phyloP scores from a whole-genome alignment of 1,139 yeast genomes.

The Eremothecium gossypii region DNA sequence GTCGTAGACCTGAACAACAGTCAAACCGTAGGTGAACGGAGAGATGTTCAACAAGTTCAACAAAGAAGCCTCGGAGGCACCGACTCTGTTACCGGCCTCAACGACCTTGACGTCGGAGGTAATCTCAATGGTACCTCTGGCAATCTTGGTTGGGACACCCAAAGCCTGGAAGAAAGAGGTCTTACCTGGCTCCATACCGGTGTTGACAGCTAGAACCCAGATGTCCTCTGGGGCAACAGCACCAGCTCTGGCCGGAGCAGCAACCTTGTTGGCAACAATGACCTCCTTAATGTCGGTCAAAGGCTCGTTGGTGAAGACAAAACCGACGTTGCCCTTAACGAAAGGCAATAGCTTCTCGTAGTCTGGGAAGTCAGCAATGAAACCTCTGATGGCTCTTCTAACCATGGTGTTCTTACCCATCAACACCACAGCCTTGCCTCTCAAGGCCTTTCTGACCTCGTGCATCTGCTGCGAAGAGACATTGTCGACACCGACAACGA shows the following conservation, averaged over 20 bases:
- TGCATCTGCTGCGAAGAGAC: conserved; percentile 99
- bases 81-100: conserved; percentile 76
- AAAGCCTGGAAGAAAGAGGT: conserved; percentile 99
- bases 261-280: conserved; percentile 86
- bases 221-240: conserved; percentile 98
- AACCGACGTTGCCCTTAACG: conserved; percentile 98
- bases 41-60: conserved; percentile 99
- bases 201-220: conserved; percentile 98
- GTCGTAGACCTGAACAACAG: conserved; percentile 95
- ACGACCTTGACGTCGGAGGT: conserved; percentile 96
- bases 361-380: conserved; percentile 89
- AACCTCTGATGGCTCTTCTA: conserved; percentile 98
- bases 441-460: conserved; percentile 94
- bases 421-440: conserved; percentile 89
- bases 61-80: conserved; percentile 98
- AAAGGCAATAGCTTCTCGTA: conserved; percentile 90
- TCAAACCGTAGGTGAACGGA: conserved; percentile 98
- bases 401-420: conserved; percentile 99
- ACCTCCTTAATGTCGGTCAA: conserved; percentile 86
- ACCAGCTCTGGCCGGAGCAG: conserved; percentile 99
- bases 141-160: conserved; percentile 99
- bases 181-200: conserved; percentile 99
- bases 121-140: conserved; percentile 99
- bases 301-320: conserved; percentile 96
- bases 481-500: conserved; percentile 98